Evolutionary conservation across 176 grass and related monocot genomes (phyloP), one percentile per base, ranked within the genome.

Genomic region (Raddia guianensis): DNA sequence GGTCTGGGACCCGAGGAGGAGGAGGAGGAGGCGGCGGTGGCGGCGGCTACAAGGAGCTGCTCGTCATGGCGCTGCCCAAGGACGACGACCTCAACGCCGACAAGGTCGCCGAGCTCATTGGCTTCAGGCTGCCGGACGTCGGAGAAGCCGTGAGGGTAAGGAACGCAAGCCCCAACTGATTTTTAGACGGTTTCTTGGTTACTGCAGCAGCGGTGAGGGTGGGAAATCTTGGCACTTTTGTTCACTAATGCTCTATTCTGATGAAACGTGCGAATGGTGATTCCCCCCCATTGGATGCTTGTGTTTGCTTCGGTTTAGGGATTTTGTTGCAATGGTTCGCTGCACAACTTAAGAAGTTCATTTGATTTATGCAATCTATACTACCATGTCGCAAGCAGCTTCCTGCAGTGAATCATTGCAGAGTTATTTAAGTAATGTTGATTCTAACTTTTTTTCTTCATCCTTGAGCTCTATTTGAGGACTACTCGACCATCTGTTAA

Each of bases 71-170:
- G 49, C 64, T 85, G 40, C 87, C 82, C 51, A 76, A 49, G 72
- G 87, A 86, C 59, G 78, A 78, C 78, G 73, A 61, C 59, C 78
- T 89, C 83, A 83, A 89, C 67, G 67, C 33, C 59, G 73, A 43
- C 66, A 86, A 89, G 76, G 51, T 71, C 78, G 49, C 76, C 13
- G 65, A 87, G 75, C 9, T 75, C 19, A 49, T 89, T 15, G 74
- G 78, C 14, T n/a, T 87, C 67, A 54, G 77, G 12, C 37, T 89
- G 14, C 87, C 87, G 19, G 92, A 95, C 81, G 47, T 87, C 44
- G 73, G 69, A 9, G 73, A 2, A 15, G 64, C 49, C 47, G 6
- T 88, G 51, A 91, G 77, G 86, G 88, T 91, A 69, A 79, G 54
- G 8, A 55, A 5, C 55, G 32, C 27, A 5, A 9, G 12, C 12